Percentiles rank a stretch among this genome's conserved stretches.
Evolutionary conservation across 495 filamentous ascomycete species (phyloP).

Genomic region (Sabuloglossum arenarium): DNA sequence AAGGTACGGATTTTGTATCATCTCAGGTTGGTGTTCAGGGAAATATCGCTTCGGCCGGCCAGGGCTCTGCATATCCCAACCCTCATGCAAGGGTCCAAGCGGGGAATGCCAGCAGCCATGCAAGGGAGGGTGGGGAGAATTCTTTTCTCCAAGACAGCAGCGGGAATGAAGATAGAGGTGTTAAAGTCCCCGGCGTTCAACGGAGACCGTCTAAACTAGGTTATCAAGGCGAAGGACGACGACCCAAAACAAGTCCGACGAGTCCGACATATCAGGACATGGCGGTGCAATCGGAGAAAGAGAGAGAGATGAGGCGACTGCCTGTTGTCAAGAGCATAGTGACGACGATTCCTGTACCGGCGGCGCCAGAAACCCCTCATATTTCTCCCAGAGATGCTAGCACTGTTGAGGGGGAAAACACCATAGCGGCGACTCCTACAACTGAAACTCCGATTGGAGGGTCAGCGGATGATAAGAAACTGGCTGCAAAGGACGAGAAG

Average conservation of each 20-base stretch:
- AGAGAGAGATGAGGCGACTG: neutral
- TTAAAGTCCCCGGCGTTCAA: neutral
- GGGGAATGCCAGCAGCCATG: neutral
- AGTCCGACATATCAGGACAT: conserved; percentile 5
- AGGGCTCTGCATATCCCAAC: neutral
- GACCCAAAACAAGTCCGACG: neutral
- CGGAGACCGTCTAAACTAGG: neutral
- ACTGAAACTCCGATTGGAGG: neutral
- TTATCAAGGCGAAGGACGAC: neutral
- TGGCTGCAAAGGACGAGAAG: neutral
- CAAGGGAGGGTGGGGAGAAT: conserved; percentile 16
- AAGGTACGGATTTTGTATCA: neutral
- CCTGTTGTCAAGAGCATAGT: neutral
- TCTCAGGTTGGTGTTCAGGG: neutral
- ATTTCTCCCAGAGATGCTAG: neutral
- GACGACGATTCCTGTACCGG: conserved; percentile 2
- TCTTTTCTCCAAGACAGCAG: conserved; percentile 31
- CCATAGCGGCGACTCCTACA: neutral
- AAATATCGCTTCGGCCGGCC: neutral
- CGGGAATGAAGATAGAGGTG: conserved; percentile 23
- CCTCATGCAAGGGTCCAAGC: neutral
- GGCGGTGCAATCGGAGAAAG: neutral
- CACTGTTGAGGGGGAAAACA: neutral
- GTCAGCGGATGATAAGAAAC: neutral
- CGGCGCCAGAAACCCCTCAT: neutral